Conservation (phyloP, 495 filamentous ascomycete genomes). For the Aspergillus affinis region DNA sequence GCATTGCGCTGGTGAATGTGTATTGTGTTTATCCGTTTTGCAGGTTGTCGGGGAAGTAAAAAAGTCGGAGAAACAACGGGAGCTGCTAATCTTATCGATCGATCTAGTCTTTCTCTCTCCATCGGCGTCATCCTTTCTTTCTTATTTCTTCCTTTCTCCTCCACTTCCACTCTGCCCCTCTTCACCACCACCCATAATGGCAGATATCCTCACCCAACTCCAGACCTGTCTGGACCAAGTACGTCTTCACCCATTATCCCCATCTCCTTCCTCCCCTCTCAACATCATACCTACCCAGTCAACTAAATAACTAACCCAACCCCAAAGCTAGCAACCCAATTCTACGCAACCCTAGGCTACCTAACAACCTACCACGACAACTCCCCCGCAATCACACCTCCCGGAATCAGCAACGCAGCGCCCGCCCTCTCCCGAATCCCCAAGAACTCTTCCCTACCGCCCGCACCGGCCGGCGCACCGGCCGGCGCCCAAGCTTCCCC, state of each 20-base stretch:
- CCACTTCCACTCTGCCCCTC: conserved; percentile 1
- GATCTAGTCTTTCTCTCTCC: neutral
- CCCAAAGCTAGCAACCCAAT: conserved; percentile 78
- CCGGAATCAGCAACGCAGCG: conserved; percentile 55
- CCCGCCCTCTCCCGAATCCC: conserved; percentile 43
- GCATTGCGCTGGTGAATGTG: neutral
- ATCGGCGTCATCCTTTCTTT: conserved; percentile 14
- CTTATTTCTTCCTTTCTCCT: conserved; percentile 1
- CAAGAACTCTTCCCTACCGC: conserved; percentile 42
- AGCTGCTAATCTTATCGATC: conserved; percentile 5
- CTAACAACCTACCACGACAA: conserved; percentile 79
- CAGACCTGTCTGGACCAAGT: conserved; percentile 95
- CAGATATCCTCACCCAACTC: conserved; percentile 87
- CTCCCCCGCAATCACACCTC: conserved; percentile 58
- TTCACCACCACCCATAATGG: conserved; percentile 55
- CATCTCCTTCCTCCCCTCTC: conserved; percentile 4
- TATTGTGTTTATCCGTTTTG: too few relatives aligned
- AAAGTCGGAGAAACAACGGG: conserved; percentile 1
- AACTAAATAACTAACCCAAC: too few relatives aligned
- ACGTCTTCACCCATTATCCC: conserved; percentile 11
- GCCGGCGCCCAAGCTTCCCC: conserved; percentile 32
- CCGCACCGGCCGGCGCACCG: conserved; percentile 40
- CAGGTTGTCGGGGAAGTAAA: neutral
- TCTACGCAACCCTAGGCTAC: conserved; percentile 83
- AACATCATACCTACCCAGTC: conserved; percentile 10